Evolutionary conservation across 805 yeast genomes (phyloP).

Genomic region (Nakazawaea ambrosiae): DNA sequence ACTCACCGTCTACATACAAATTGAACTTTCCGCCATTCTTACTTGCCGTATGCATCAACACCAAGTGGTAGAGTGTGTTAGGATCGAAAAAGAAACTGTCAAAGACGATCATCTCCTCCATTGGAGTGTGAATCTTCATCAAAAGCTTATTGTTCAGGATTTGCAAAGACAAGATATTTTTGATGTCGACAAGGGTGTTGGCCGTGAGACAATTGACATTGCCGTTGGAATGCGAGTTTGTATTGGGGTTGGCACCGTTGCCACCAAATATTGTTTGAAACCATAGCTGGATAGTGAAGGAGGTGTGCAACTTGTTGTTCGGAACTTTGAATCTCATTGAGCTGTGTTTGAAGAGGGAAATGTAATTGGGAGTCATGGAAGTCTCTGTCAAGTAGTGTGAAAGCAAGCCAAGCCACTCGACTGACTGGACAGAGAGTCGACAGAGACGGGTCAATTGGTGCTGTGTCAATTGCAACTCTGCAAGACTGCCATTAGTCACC

Average conservation of each 20-base stretch:
- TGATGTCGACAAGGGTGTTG: no score
- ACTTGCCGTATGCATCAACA: slow-evolving; percentile 18
- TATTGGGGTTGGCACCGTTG: no score
- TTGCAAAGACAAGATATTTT: no score
- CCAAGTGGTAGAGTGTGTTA: slow-evolving; percentile 19
- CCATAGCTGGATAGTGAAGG: slow-evolving; percentile 34
- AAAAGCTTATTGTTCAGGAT: no score
- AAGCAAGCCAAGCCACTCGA: slow-evolving; percentile 5
- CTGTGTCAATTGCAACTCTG: no score
- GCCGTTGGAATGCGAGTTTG: no score
- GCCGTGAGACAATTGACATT: no score
- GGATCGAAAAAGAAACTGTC: slow-evolving; percentile 22
- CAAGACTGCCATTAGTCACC: no score
- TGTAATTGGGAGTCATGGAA: slow-evolving; percentile 4
- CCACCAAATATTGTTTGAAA: no score
- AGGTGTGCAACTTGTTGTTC: not conserved
- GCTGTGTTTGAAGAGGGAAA: not conserved
- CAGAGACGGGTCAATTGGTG: slow-evolving; percentile 3
- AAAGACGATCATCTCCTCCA: slow-evolving; percentile 13
- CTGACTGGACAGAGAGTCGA: not conserved
- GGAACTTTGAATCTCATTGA: not conserved
- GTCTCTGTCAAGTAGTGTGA: slow-evolving; percentile 2
- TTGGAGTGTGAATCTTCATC: no score
- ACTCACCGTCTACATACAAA: slow-evolving; percentile 43
- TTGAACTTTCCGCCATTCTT: slow-evolving; percentile 29